Conservation (phyloP, 225 moss, liverwort and hornwort genomes). For the Thuidium tamariscinum region DNA sequence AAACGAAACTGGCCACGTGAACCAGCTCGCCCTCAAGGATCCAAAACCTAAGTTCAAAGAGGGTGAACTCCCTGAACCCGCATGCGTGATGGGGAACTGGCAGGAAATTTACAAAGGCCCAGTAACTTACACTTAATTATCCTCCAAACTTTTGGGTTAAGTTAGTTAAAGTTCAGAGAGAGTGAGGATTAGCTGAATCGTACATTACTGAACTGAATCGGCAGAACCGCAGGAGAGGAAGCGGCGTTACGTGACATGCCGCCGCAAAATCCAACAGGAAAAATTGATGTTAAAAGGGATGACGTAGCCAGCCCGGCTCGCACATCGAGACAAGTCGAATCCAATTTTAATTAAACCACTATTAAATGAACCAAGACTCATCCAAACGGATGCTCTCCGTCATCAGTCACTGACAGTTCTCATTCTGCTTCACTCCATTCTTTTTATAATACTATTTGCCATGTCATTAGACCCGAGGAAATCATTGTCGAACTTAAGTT, state of each 20-base stretch:
- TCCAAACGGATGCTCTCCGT: neutral
- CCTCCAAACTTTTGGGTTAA: neutral
- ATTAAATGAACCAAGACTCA: neutral
- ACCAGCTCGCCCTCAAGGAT: neutral
- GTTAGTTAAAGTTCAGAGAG: neutral
- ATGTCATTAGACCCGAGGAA: neutral
- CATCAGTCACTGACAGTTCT: neutral
- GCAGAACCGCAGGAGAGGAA: neutral
- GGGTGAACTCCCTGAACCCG: neutral
- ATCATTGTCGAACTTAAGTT: conserved; percentile 1
- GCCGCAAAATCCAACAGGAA: neutral
- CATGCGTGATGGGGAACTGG: neutral
- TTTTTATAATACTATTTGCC: neutral
- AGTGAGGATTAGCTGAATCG: neutral
- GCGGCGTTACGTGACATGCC: neutral
- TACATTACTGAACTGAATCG: neutral
- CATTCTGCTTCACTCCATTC: neutral
- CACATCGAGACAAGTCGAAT: neutral
- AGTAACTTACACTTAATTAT: neutral
- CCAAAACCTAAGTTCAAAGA: neutral
- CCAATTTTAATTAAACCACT: neutral
- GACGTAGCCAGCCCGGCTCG: neutral
- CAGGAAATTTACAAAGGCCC: neutral
- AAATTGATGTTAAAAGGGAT: neutral
- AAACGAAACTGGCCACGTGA: neutral